These are phyloP conservation scores for Tritrichomonas musculus DNA, from an alignment of 208 protist genomes.

Conservation along the genomic window DNA sequence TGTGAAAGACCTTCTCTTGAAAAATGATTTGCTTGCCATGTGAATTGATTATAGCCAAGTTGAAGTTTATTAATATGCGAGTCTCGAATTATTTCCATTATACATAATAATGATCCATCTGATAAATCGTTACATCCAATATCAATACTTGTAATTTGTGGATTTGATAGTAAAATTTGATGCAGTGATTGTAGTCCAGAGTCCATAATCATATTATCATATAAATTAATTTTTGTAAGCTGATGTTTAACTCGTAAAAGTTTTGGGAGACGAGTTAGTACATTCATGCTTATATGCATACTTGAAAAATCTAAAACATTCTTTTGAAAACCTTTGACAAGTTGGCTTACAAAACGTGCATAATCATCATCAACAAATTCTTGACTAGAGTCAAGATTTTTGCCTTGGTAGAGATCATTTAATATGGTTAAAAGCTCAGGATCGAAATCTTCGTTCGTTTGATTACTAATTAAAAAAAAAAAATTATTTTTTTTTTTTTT, in stretches of 20 bases:
- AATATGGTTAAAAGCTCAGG: background rate
- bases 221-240: background rate
- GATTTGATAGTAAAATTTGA: background rate
- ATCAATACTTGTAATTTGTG: background rate
- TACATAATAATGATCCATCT: background rate
- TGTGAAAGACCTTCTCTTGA: background rate
- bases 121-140: background rate
- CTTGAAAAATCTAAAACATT: background rate
- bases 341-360: background rate
- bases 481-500: too few relatives aligned
- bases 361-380: slow-evolving; percentile 7
- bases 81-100: background rate
- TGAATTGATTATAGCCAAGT: background rate
- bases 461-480: too few relatives aligned
- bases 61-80: background rate
- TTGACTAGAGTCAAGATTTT: background rate
- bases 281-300: background rate
- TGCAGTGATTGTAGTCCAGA: background rate
- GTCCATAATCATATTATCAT: slow-evolving; percentile 1
- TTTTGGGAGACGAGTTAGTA: background rate
- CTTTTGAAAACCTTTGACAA: background rate
- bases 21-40: background rate
- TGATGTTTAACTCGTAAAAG: background rate
- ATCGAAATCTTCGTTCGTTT: too few relatives aligned
- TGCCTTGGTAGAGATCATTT: background rate